A percentile compares a stretch with the other conserved stretches of the same genome.
Conservation (phyloP, 2,329 filamentous ascomycete genomes). For the Keithomyces neogunnii region DNA sequence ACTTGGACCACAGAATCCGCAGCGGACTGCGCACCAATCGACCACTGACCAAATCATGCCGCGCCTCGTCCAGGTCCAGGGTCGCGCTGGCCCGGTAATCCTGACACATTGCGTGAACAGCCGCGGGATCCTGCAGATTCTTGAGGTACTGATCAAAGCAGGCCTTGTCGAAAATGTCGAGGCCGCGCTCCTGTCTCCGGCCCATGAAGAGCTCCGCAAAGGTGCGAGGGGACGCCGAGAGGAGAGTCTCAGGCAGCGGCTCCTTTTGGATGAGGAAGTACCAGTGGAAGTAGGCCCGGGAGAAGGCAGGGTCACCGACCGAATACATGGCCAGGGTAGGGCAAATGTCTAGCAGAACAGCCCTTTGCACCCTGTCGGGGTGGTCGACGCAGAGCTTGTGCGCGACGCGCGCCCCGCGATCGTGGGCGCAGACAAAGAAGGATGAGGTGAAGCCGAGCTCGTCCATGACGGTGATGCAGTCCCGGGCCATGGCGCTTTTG, state of each 20-base stretch:
- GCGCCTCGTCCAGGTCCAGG: slow-evolving; percentile 42
- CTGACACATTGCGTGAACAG: slow-evolving; percentile 42
- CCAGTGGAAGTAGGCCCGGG: slow-evolving; percentile 49
- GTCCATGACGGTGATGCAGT: slow-evolving; percentile 38
- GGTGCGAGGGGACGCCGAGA: slow-evolving; percentile 25
- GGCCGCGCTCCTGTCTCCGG: slow-evolving; percentile 25
- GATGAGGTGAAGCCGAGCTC: slow-evolving; percentile 23
- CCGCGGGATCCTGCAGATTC: slow-evolving; percentile 29
- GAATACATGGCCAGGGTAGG: slow-evolving; percentile 47
- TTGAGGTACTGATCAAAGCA: slow-evolving; percentile 32
- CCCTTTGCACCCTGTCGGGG: slow-evolving; percentile 28
- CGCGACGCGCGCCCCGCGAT: slow-evolving; percentile 46
- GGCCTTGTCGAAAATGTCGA: slow-evolving; percentile 23
- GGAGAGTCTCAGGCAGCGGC: slow-evolving; percentile 42
- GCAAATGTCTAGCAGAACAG: slow-evolving; percentile 43
- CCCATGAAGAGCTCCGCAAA: slow-evolving; percentile 36
- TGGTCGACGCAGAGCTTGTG: slow-evolving; percentile 45
- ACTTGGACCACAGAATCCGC: slow-evolving; percentile 40
- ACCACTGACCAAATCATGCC: slow-evolving; percentile 32
- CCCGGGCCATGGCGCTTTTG: slow-evolving; percentile 40
- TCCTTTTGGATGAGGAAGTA: slow-evolving; percentile 46
- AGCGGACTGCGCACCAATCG: slow-evolving; percentile 37
- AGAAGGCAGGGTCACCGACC: slow-evolving; percentile 31
- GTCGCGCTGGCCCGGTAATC: slow-evolving; percentile 47
- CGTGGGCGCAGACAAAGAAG: slow-evolving; percentile 46